Percentiles rank a stretch among this genome's conserved stretches.
Evolutionary conservation across 192 early-diverging fungal species (phyloP).

Genomic region (Podila epicladia): DNA sequence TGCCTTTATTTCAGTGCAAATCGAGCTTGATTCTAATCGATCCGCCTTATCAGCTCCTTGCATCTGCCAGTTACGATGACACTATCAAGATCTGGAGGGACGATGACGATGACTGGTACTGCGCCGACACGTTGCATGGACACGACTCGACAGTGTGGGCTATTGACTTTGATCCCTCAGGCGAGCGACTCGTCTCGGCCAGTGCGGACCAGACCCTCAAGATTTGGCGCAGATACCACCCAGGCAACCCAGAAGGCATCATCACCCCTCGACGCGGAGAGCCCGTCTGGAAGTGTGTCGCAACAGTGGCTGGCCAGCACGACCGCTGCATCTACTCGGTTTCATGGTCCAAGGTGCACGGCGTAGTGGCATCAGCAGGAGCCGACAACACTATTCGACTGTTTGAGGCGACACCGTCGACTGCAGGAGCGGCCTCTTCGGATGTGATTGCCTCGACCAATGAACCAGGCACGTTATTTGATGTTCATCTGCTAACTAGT

Average conservation of each 20-base stretch:
- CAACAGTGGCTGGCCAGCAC: constrained; percentile 75
- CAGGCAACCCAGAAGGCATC: constrained; percentile 60
- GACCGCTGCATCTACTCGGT: constrained; percentile 91
- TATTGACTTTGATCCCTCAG: constrained; percentile 83
- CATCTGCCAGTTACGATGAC: constrained; percentile 93
- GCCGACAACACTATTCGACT: constrained; percentile 86
- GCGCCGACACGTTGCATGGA: constrained; percentile 84
- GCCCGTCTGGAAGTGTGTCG: constrained; percentile 75
- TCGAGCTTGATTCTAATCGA: not conserved
- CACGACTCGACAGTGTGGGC: constrained; percentile 95
- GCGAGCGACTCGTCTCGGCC: constrained; percentile 76
- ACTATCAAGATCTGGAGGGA: constrained; percentile 95
- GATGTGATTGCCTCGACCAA: constrained; percentile 11
- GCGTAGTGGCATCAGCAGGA: constrained; percentile 79
- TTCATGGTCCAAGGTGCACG: constrained; percentile 85
- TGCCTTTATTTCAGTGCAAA: constrained; percentile 56
- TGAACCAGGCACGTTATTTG: constrained; percentile 29
- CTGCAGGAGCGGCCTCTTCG: constrained; percentile 3
- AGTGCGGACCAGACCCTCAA: constrained; percentile 88
- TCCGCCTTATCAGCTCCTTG: constrained; percentile 62
- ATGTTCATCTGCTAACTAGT: constrained; percentile 44
- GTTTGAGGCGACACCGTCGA: constrained; percentile 49
- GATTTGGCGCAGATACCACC: constrained; percentile 75
- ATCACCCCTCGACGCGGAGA: constrained; percentile 59
- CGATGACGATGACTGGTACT: constrained; percentile 97